Evolutionary conservation across 1,284 basidiomycete genomes (phyloP), one percentile per base, ranked within the genome.

Genomic region (Fomitopsis palustris): DNA sequence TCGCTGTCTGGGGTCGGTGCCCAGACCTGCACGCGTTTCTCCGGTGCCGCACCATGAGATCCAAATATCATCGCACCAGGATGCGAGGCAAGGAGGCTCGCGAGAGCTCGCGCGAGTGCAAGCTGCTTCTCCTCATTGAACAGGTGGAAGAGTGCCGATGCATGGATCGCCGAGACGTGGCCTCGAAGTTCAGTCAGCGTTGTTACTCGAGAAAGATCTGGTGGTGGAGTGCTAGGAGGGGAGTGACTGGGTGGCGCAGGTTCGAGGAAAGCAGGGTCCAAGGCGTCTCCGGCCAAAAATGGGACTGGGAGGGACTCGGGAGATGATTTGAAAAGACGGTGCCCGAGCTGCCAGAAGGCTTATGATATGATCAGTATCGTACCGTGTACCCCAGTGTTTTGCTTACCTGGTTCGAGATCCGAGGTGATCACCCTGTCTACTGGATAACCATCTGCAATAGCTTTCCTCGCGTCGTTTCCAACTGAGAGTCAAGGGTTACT

Each of bases 131-230:
- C 74, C 61, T 81, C 74, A 43, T 71, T 63, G 67, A 83, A 83
- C 19, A 83, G 72, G 64, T 83, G 81, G 69, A 83, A 84, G 66
- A 83, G 75, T 1, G 76, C 67, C 10, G 78, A 78, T 5, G 76
- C 72, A 62, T 80, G 77, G 33, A 83, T 78, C 21, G 74, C 78
- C 9, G 78, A 76, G 39, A 79, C 64, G 55, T 75, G 74, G 6
- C 78, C 77, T 53, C 72, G 75, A 5, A 83, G 73, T 2, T 75
- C 74, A 9, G 69, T 80, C 33, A 83, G 72, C 8, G 68, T 70
- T 2, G 65, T 74, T n/a, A 81, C 60, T 16, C 61, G 45, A 17
- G 62, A 60, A 3, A 81, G 67, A 21, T 65, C 64, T 10, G 77
- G 75, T 2, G 66, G 57, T 1, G 65, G 64, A 0, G 62, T 62